phyloP scores from a whole-genome alignment of 2,329 filamentous ascomycete species.

The Colletotrichum sojae region DNA sequence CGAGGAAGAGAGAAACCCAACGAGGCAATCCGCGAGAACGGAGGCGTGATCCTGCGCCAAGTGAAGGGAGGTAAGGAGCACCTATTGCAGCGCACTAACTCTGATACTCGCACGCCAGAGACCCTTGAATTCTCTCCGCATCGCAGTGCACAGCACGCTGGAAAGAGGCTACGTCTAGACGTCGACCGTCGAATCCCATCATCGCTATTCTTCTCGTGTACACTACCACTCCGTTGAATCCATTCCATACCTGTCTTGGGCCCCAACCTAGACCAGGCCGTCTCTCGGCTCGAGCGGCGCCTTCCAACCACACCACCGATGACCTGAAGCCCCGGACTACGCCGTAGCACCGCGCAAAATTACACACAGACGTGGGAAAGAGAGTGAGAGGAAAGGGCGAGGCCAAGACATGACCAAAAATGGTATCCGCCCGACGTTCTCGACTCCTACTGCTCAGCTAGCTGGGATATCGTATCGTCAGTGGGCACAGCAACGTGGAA shows the following conservation, averaged over 20 bases:
- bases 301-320: constrained; percentile 8
- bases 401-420: constrained; percentile 6
- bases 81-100: too few relatives aligned
- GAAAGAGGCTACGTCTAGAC: too few relatives aligned
- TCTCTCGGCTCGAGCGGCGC: constrained; percentile 32
- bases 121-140: too few relatives aligned
- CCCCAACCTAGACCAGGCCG: constrained; percentile 25
- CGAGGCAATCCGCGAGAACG: constrained; percentile 1
- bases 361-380: background rate
- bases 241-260: constrained; percentile 34
- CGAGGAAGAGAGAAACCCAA: background rate
- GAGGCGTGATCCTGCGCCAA: constrained; percentile 10
- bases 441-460: background rate
- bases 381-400: constrained; percentile 1
- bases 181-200: too few relatives aligned
- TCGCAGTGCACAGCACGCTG: too few relatives aligned
- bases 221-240: background rate
- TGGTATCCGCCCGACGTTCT: constrained; percentile 1
- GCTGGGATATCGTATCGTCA: constrained; percentile 4
- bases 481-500: constrained; percentile 34
- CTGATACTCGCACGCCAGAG: too few relatives aligned
- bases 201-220: too few relatives aligned
- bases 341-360: constrained; percentile 1
- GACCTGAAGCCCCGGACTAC: constrained; percentile 20
- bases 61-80: constrained; percentile 7